Conservation (phyloP, 2,329 filamentous ascomycete genomes). For the Alternaria tenuissima region DNA sequence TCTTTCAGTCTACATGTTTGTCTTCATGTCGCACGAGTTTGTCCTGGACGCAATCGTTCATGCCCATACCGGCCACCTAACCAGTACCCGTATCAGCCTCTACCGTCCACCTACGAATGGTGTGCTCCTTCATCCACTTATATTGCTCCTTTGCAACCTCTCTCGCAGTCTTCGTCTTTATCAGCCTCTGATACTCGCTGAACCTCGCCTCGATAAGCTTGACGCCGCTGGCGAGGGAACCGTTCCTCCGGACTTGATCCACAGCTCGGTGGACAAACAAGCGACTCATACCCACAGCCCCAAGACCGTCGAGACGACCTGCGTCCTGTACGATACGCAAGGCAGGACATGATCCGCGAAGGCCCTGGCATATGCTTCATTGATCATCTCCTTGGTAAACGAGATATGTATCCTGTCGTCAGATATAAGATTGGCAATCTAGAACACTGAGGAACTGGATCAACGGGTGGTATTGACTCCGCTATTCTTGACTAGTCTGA, state of each 20-base stretch:
- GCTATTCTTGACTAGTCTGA: background rate
- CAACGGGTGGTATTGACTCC: background rate
- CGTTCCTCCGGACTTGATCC: background rate
- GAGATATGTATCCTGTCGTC: background rate
- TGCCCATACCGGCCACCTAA: background rate
- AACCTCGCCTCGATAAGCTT: background rate
- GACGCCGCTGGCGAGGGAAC: background rate
- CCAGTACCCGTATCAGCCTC: background rate
- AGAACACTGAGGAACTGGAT: background rate
- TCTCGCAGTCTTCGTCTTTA: slow-evolving; percentile 3
- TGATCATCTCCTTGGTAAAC: background rate
- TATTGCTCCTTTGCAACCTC: background rate
- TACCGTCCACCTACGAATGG: background rate
- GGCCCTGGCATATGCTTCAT: background rate
- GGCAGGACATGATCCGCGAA: background rate
- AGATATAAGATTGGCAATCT: background rate
- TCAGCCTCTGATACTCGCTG: background rate
- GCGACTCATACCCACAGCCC: background rate
- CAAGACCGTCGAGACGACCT: background rate
- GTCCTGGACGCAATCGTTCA: background rate
- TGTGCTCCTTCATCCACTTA: background rate
- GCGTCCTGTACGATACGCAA: slow-evolving; percentile 2
- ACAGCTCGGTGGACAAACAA: background rate
- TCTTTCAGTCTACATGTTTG: background rate
- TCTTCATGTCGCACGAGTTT: background rate